Evolutionary conservation across 768 basidiomycete genomes (phyloP).

Genomic region (Rhizopogon salebrosus): DNA sequence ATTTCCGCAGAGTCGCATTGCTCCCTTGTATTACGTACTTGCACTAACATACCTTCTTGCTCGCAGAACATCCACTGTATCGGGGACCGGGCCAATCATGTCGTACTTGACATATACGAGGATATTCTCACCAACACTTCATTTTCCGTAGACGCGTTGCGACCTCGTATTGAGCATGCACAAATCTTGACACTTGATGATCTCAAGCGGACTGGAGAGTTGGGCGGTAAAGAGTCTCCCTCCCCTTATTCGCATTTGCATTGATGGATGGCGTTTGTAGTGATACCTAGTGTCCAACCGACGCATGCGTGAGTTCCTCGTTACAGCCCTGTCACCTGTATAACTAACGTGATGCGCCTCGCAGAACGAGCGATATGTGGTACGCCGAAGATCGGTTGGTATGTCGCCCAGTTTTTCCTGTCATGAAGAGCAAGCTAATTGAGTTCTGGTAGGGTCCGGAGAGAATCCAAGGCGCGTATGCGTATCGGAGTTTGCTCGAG

Average conservation of each 20-base stretch:
- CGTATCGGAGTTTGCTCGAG: conserved; percentile 76
- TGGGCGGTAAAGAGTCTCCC: conserved; percentile 57
- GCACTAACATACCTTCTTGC: neutral
- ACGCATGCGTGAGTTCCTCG: conserved; percentile 69
- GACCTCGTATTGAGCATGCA: conserved; percentile 89
- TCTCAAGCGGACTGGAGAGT: conserved; percentile 56
- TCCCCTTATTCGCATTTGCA: neutral
- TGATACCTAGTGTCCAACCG: conserved; percentile 90
- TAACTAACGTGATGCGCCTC: neutral
- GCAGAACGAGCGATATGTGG: conserved; percentile 84
- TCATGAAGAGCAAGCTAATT: neutral
- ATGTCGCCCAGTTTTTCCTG: conserved; percentile 6
- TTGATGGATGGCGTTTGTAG: conserved; percentile 34
- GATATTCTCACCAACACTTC: conserved; percentile 36
- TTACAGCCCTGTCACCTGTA: neutral
- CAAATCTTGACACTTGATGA: conserved; percentile 79
- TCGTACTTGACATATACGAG: conserved; percentile 82
- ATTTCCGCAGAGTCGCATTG: neutral
- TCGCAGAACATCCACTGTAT: conserved; percentile 85
- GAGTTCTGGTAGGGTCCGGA: conserved; percentile 56
- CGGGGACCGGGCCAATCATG: conserved; percentile 82
- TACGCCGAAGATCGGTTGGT: conserved; percentile 85
- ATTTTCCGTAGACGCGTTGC: conserved; percentile 22
- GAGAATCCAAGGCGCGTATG: conserved; percentile 84
- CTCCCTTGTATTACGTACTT: neutral